phyloP scores from a whole-genome alignment of 148 eudicot species.

The Dysphania ambrosioides region DNA sequence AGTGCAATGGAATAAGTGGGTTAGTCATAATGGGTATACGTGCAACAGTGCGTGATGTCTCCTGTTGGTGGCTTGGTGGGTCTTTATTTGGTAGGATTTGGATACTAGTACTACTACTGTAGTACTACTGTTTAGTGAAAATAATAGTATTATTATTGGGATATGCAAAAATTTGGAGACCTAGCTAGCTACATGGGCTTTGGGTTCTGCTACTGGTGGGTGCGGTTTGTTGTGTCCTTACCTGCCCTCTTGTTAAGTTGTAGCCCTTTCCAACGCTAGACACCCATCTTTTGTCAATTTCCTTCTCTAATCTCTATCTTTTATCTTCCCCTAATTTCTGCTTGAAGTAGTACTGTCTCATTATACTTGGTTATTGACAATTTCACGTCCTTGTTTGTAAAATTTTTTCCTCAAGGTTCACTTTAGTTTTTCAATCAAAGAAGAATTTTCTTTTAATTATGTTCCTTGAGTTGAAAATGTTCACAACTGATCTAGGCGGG shows the following conservation, averaged over 20 bases:
- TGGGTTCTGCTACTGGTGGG: slow-evolving; percentile 31
- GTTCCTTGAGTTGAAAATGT: too few species aligned
- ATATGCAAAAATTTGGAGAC: background rate
- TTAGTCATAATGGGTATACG: slow-evolving; percentile 21
- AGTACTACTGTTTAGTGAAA: background rate
- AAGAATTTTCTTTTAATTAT: too few species aligned
- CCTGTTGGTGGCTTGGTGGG: slow-evolving; percentile 18
- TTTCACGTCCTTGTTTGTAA: too few species aligned
- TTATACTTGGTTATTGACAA: too few species aligned
- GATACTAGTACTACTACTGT: background rate
- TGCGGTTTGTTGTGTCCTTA: slow-evolving; percentile 32
- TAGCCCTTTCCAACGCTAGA: slow-evolving; percentile 22
- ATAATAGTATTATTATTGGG: background rate
- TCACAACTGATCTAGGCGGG: too few species aligned
- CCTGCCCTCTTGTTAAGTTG: slow-evolving; percentile 21
- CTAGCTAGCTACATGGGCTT: slow-evolving; percentile 1
- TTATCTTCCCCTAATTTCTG: background rate
- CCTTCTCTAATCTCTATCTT: background rate
- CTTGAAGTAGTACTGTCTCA: background rate
- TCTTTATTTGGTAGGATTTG: background rate
- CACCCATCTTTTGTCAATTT: slow-evolving; percentile 2
- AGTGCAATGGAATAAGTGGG: slow-evolving; percentile 14
- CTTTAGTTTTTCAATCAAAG: too few species aligned
- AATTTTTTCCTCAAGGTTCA: too few species aligned
- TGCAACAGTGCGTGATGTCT: slow-evolving; percentile 21